These are phyloP conservation scores for Dovyalis caffra DNA, from an alignment of 345 rosid genomes.

Conservation along the genomic window DNA sequence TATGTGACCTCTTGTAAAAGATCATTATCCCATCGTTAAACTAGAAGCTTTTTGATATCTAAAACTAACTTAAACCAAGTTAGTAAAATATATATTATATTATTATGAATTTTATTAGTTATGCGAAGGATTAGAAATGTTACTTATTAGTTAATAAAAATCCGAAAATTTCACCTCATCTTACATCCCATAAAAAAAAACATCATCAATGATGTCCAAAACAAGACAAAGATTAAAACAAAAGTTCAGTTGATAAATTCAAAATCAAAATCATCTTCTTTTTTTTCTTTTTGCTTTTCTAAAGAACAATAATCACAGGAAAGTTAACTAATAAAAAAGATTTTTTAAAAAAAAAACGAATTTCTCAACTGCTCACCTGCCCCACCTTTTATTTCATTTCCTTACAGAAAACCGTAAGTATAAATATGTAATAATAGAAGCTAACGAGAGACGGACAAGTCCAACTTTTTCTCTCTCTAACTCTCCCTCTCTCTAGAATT, in stretches of 20 bases:
- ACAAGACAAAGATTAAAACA: neutral
- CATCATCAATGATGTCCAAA: neutral
- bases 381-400: conserved; percentile 13
- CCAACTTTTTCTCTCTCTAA: conserved; percentile 17
- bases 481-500: conserved; percentile 11
- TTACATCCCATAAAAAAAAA: no score
- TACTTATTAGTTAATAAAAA: no score
- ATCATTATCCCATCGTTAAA: no score
- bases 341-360: no score
- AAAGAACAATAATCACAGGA: neutral
- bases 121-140: no score
- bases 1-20: no score
- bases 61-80: no score
- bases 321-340: neutral
- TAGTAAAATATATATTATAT: no score
- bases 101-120: no score
- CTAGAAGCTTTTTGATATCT: no score
- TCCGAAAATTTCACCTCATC: no score
- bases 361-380: neutral
- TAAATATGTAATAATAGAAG: neutral
- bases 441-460: conserved; percentile 3
- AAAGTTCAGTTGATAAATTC: neutral
- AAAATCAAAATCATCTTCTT: conserved; percentile 1
- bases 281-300: neutral
- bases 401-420: neutral